Percentiles rank a stretch among this genome's conserved stretches.
Evolutionary conservation across 1,284 basidiomycete genomes (phyloP).

Genomic region (Cryptococcus sp.): DNA sequence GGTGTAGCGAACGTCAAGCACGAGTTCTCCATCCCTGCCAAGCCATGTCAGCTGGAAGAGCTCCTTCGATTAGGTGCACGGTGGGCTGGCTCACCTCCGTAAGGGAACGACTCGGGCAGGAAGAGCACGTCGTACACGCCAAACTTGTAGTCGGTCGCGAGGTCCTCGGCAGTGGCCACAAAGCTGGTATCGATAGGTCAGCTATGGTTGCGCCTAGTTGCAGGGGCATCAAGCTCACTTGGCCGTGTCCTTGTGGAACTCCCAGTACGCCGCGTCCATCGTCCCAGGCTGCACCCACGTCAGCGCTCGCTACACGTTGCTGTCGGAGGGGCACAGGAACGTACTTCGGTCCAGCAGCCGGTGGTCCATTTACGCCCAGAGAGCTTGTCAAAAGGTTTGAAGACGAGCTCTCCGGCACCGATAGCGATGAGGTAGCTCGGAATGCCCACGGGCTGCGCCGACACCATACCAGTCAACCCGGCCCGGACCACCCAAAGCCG

Average conservation of each 20-base stretch:
- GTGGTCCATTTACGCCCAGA: conserved; percentile 69
- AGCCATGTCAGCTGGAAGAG: too few relatives aligned
- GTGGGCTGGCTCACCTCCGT: conserved; percentile 67
- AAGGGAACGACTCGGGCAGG: conserved; percentile 92
- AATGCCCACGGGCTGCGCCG: conserved; percentile 75
- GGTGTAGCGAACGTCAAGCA: conserved; percentile 85
- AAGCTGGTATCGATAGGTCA: conserved; percentile 55
- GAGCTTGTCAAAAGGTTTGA: conserved; percentile 61
- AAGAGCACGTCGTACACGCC: conserved; percentile 76
- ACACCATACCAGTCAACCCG: background rate
- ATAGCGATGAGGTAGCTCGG: conserved; percentile 85
- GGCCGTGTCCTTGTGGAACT: conserved; percentile 80
- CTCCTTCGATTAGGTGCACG: background rate
- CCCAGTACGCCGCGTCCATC: conserved; percentile 76
- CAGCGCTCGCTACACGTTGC: background rate
- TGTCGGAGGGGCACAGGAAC: background rate
- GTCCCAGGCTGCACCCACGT: conserved; percentile 57
- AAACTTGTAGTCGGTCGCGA: conserved; percentile 75
- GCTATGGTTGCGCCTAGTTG: background rate
- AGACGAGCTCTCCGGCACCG: conserved; percentile 76
- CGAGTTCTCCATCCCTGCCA: conserved; percentile 51
- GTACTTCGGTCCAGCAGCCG: conserved; percentile 77
- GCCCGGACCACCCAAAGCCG: background rate
- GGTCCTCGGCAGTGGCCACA: conserved; percentile 67
- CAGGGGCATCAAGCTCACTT: conserved; percentile 52